Conservation (phyloP, 768 basidiomycete species). For the Crassisporium funariophilum region DNA sequence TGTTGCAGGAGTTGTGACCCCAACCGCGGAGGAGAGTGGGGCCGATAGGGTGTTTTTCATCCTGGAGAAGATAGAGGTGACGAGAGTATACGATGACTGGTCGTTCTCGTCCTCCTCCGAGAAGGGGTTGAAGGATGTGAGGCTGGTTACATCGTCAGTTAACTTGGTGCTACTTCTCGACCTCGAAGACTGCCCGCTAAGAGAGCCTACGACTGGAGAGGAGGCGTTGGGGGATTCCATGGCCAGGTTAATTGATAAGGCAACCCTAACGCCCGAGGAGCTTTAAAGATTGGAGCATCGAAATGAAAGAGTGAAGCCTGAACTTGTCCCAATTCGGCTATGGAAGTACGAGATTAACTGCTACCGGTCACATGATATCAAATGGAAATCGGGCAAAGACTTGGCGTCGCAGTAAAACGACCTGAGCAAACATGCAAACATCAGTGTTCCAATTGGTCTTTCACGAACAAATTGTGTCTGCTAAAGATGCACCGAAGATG, state of each 20-base stretch:
- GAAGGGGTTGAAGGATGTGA: slow-evolving; percentile 91
- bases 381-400: too few species aligned
- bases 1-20: slow-evolving; percentile 35
- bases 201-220: slow-evolving; percentile 36
- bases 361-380: too few species aligned
- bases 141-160: slow-evolving; percentile 61
- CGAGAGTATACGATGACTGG: slow-evolving; percentile 82
- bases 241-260: slow-evolving; percentile 8
- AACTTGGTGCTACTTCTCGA: slow-evolving; percentile 67
- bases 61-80: slow-evolving; percentile 77
- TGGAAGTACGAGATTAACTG: too few species aligned
- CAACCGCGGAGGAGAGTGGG: slow-evolving; percentile 59
- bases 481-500: too few species aligned
- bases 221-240: slow-evolving; percentile 34
- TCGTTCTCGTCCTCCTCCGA: slow-evolving; percentile 93
- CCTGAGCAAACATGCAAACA: too few species aligned
- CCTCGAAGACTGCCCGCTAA: slow-evolving; percentile 50
- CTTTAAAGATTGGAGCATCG: slow-evolving; percentile 1
- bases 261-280: too few species aligned
- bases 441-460: too few species aligned
- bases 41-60: slow-evolving; percentile 79
- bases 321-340: too few species aligned
- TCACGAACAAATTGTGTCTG: too few species aligned
- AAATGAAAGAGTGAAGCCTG: too few species aligned
- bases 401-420: too few species aligned